These are phyloP conservation scores for Leersia perrieri DNA, from an alignment of 176 grass and related monocot genomes.

Conservation along the genomic window DNA sequence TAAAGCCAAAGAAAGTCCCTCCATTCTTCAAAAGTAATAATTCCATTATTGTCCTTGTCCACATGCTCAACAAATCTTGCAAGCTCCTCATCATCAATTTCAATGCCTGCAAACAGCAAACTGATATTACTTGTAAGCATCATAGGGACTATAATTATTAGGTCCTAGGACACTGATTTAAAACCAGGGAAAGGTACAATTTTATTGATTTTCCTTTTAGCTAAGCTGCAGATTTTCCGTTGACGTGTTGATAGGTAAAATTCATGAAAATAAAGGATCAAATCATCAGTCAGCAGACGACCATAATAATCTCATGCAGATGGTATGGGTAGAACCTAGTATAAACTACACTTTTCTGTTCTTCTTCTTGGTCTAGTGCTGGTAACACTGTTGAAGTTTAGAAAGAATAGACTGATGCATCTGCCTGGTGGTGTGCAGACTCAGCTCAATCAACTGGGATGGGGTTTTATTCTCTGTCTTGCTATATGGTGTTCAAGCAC, in stretches of 20 bases:
- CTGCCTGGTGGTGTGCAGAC: background rate
- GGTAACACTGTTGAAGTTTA: background rate
- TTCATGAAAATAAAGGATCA: too few species aligned
- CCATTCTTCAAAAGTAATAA: constrained; percentile 96
- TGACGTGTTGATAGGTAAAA: background rate
- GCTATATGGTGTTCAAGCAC: background rate
- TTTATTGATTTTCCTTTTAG: background rate
- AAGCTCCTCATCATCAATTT: constrained; percentile 84
- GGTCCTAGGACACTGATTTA: background rate
- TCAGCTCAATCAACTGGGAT: background rate
- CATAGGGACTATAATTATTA: constrained; percentile 6
- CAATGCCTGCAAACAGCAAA: constrained; percentile 64
- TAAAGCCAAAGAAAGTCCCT: constrained; percentile 94
- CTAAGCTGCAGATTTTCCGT: background rate
- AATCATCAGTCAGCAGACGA: background rate
- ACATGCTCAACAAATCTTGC: constrained; percentile 84
- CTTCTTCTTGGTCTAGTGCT: background rate
- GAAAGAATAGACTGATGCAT: background rate
- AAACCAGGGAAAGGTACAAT: background rate
- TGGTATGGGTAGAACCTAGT: background rate
- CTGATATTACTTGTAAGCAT: constrained; percentile 36
- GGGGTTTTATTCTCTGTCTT: background rate
- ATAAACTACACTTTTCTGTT: background rate
- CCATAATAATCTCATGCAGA: background rate
- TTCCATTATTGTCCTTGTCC: constrained; percentile 93